Evolutionary conservation across 140 eudicot genomes (phyloP), one percentile per base, ranked within the genome.

Genomic region (Stevia rebaudiana): DNA sequence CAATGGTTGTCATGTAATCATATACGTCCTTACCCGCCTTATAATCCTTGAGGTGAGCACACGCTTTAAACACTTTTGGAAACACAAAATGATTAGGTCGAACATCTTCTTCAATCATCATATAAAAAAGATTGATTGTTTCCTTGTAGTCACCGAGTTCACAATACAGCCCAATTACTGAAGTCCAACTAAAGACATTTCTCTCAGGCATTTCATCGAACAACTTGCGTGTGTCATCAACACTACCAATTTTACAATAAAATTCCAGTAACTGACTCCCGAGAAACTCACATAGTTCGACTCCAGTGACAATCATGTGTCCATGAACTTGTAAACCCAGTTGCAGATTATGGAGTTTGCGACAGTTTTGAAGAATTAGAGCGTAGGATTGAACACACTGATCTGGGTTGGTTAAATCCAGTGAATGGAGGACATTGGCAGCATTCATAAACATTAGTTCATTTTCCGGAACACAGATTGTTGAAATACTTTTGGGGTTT

Each of bases 71-170:
- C 56, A 80, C 82, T 66, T 76, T 80, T 0, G 82, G 82, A 50
- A 80, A 76, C 51, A 80, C 76, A 48, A 80, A 80, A 64, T 47
- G 74, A 72, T 80, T 82, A 8, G 85, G 85, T 0, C 74, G 72
- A 35, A 76, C 60, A 13, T 65, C 85, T 66, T 73, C 65, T 5
- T 77, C 68, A 44, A 81, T 41, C 86, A 81, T 73, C 18, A 42
- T 21, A 69, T 73, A 63, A 42, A 81, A 81, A 63, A 81, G 35
- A 23, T 10, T 59, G 9, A 81, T 31, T 15, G 69, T 42, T 65
- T 76, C 82, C 2, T 69, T n/a, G 39, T 72, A 73, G 13, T 80
- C 74, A 58, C 82, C 80, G 7, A 68, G 3, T 24, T 68, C 68
- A 39, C 56, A 43, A 64, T 77, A 68, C 74, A 81, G 1, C 30